Evolutionary conservation across 257 asterid species (phyloP).

Genomic region (Gynochthodes officinalis): DNA sequence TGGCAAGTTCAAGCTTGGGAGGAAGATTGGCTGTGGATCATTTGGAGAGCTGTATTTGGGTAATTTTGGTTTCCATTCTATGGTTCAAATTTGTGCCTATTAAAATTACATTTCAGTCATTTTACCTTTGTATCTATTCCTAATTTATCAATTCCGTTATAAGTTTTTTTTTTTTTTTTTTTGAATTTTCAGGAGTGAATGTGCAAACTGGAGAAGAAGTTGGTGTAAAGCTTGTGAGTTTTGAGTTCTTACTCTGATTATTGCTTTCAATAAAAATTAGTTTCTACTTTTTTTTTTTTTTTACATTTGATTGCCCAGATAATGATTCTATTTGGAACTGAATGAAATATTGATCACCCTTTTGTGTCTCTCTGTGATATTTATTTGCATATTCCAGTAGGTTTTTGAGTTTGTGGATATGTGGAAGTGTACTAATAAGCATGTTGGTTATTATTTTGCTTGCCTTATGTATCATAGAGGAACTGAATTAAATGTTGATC

Average conservation of each 20-base stretch:
- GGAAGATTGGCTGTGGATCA: conserved; percentile 96
- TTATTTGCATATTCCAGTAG: neutral
- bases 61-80: conserved; percentile 22
- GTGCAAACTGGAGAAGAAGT: conserved; percentile 85
- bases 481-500: no score
- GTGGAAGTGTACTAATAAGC: no score
- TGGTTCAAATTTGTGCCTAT: conserved; percentile 10
- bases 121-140: conserved; percentile 2
- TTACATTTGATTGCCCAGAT: neutral
- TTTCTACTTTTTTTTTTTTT: neutral
- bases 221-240: conserved; percentile 84
- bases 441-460: no score
- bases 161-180: neutral
- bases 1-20: conserved; percentile 77
- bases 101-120: neutral
- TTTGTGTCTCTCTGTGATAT: neutral
- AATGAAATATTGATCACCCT: neutral
- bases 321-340: neutral
- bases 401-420: neutral
- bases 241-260: neutral
- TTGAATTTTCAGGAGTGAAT: conserved; percentile 56
- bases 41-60: conserved; percentile 94
- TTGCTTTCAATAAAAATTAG: neutral
- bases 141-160: conserved; percentile 6
- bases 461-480: no score